Evolutionary conservation across 495 filamentous ascomycete genomes (phyloP).

Genomic region (Neurospora sp.): DNA sequence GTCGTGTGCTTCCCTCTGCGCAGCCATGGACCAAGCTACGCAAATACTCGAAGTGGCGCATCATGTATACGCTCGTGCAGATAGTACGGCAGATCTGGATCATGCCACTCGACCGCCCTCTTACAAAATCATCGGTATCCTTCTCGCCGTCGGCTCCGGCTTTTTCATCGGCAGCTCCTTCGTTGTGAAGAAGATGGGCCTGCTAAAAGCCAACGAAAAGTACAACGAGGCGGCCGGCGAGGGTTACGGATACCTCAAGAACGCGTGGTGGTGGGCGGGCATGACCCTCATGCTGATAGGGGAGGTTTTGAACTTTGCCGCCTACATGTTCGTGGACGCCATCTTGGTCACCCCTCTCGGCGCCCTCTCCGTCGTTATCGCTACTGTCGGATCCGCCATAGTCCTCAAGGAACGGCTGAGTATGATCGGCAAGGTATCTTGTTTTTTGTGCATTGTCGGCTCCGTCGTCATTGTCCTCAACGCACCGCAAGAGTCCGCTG

Average conservation of each 20-base stretch:
- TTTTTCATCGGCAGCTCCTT: constrained; percentile 94
- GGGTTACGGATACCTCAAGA: constrained; percentile 97
- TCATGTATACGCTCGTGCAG: constrained; percentile 31
- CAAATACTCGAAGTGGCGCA: constrained; percentile 30
- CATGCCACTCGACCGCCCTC: constrained; percentile 24
- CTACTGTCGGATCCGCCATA: constrained; percentile 85
- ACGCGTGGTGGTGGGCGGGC: constrained; percentile 87
- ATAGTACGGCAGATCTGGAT: constrained; percentile 8
- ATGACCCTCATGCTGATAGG: constrained; percentile 98
- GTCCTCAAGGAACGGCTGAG: constrained; percentile 93
- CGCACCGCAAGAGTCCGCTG: constrained; percentile 76
- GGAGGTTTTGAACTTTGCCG: constrained; percentile 95
- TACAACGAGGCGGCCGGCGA: constrained; percentile 95
- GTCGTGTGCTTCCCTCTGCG: constrained; percentile 10
- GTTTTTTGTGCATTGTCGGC: constrained; percentile 89
- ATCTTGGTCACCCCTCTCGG: constrained; percentile 93
- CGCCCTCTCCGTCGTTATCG: constrained; percentile 91
- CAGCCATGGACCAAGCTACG: constrained; percentile 31
- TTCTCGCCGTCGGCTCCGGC: constrained; percentile 78
- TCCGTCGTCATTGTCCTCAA: constrained; percentile 92
- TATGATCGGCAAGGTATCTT: constrained; percentile 92
- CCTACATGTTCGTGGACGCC: constrained; percentile 94
- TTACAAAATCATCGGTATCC: constrained; percentile 85
- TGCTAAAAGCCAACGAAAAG: constrained; percentile 89
- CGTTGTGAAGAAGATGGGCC: constrained; percentile 85